These are phyloP conservation scores for Mortierella hygrophila DNA, from an alignment of 192 early-diverging fungal species.

Conservation along the genomic window DNA sequence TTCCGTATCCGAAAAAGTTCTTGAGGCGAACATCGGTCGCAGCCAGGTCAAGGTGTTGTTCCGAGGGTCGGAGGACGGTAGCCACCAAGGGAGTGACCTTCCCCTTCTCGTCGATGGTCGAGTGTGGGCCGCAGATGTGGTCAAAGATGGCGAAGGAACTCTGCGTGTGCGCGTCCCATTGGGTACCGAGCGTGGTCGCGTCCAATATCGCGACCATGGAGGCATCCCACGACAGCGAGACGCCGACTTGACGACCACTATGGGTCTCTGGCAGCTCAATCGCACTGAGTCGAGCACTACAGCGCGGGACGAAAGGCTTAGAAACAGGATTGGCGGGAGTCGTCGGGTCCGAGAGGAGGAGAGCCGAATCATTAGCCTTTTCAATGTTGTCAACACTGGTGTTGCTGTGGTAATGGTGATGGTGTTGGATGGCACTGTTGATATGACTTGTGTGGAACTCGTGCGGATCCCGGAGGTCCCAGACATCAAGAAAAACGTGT, in stretches of 20 bases:
- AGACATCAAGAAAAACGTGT: not conserved
- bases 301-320: not conserved
- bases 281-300: not conserved
- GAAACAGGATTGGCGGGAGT: not conserved
- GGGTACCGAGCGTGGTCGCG: not conserved
- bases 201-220: not conserved
- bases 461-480: not conserved
- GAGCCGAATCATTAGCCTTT: not conserved
- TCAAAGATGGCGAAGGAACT: not conserved
- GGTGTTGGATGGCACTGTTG: not conserved
- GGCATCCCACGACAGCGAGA: not conserved
- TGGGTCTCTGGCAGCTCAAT: not conserved
- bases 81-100: not conserved
- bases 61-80: not conserved
- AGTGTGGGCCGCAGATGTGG: not conserved
- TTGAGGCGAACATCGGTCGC: not conserved
- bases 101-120: not conserved
- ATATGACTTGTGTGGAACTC: not conserved
- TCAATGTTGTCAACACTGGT: not conserved
- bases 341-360: not conserved
- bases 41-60: not conserved
- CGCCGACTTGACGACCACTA: not conserved
- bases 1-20: constrained; percentile 6
- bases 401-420: not conserved
- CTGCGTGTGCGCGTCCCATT: not conserved